Evolutionary conservation across 306 rosid species (phyloP), one percentile per base, ranked within the genome.

Genomic region (Sophora flavescens): DNA sequence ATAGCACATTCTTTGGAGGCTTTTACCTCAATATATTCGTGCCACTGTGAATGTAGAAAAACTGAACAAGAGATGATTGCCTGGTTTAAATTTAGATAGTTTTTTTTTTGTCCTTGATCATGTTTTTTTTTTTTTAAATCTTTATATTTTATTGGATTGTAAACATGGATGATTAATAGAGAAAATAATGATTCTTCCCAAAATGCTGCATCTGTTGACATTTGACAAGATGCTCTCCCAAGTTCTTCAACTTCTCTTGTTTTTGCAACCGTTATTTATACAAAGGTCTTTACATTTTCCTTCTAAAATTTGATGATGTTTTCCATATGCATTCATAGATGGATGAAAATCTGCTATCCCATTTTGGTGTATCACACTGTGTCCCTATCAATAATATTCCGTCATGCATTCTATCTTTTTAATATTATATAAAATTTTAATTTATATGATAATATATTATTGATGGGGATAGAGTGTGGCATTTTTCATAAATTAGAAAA

Each of bases 21-120:
- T 63, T 68, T 75, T 71, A 64, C 76, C 87, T 79, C 80, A 6
- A 56, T 79, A 78, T 72, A 68, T 71, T 63, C 83, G 83, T 84
- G 81, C 82, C 87, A 36, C 54, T 81, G 85, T 86, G 93, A 84
- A 87, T 84, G 96, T 90, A 86, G 92, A 78, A 82, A 82, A 84
- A 72, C 71, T 82, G 82, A 88, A 74, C 80, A 70, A 80, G 74
- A 58, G 79, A 84, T 79, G 68, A 69, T 68, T 78, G 86, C 45
- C 75, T 59, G 76, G 36, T 75, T 75, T 81, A 84, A 78, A 82
- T 84, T 76, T 87, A 84, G 87, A 16, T 71, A 79, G 82, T 60
- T 60, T 72, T 4, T 14, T 56, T 36, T 78, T n/a, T n/a, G n/a
- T n/a, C 15, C 52, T 56, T 58, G 76, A 14, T 17, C 72, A 22